These are phyloP conservation scores for Lactifluus pinguis DNA, from an alignment of 768 basidiomycete genomes.

Conservation along the genomic window DNA sequence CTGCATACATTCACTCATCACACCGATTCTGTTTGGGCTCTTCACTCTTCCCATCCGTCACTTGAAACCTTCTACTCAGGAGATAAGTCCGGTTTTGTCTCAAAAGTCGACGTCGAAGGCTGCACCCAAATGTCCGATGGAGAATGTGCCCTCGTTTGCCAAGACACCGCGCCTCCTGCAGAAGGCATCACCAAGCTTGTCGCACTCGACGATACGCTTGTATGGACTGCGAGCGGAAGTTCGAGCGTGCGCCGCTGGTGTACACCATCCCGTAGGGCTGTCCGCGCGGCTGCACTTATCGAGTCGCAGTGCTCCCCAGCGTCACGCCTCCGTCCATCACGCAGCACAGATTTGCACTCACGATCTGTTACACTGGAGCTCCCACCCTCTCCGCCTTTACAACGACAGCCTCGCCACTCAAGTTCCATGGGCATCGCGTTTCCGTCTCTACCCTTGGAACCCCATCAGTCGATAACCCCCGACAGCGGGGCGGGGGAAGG, in stretches of 20 bases:
- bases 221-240: slow-evolving; percentile 86
- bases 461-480: neutral
- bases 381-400: slow-evolving; percentile 11
- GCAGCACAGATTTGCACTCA: slow-evolving; percentile 14
- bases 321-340: slow-evolving; percentile 9
- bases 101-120: slow-evolving; percentile 83
- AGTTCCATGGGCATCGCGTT: slow-evolving; percentile 16
- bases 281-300: slow-evolving; percentile 25
- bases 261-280: slow-evolving; percentile 44
- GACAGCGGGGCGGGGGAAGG: slow-evolving; percentile 21
- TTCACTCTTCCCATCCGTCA: slow-evolving; percentile 80
- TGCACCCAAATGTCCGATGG: slow-evolving; percentile 78
- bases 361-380: slow-evolving; percentile 16
- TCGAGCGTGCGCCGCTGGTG: slow-evolving; percentile 80
- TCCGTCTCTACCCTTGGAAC: neutral
- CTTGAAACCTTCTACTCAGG: slow-evolving; percentile 91
- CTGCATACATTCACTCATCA: slow-evolving; percentile 96
- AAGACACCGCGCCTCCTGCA: slow-evolving; percentile 35
- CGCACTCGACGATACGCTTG: slow-evolving; percentile 69
- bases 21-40: slow-evolving; percentile 89
- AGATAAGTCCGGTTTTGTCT: slow-evolving; percentile 83
- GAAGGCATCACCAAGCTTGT: slow-evolving; percentile 81
- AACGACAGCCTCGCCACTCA: slow-evolving; percentile 22
- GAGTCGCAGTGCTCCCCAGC: neutral
- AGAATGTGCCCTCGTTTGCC: slow-evolving; percentile 78